Evolutionary conservation across 345 rosid genomes (phyloP).

Genomic region (Dipteronia sinensis): DNA sequence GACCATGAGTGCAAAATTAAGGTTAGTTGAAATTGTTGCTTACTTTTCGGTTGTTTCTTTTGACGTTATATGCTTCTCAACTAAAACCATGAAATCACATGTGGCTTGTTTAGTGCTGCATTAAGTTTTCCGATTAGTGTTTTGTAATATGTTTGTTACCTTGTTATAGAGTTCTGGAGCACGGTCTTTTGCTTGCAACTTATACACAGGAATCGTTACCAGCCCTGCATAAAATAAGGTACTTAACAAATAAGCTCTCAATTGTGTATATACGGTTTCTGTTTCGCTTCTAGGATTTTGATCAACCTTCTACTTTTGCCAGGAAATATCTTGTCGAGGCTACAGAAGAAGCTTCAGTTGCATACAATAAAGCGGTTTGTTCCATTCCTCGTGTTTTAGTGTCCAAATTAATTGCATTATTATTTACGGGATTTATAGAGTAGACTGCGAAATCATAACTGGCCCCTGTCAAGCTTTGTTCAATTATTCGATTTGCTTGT

Average conservation of each 20-base stretch:
- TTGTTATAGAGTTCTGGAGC: constrained; percentile 73
- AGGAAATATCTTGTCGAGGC: constrained; percentile 95
- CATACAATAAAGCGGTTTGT: constrained; percentile 95
- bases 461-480: neutral
- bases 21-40: constrained; percentile 48
- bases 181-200: constrained; percentile 81
- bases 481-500: constrained; percentile 1
- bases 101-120: neutral
- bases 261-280: neutral
- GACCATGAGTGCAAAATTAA: constrained; percentile 93
- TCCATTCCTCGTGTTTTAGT: too few species aligned
- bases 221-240: constrained; percentile 93
- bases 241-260: constrained; percentile 1
- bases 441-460: neutral
- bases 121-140: neutral
- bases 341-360: constrained; percentile 92
- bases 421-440: neutral
- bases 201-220: constrained; percentile 90
- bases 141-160: constrained; percentile 5
- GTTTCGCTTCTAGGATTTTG: neutral
- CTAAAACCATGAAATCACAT: neutral
- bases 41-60: neutral
- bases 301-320: constrained; percentile 13
- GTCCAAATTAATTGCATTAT: too few species aligned
- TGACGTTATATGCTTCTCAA: constrained; percentile 1